Percentiles rank a stretch among this genome's conserved stretches.
These are phyloP conservation scores for Leccinum pellstonianum DNA, from an alignment of 768 basidiomycete species.

Conservation along the genomic window DNA sequence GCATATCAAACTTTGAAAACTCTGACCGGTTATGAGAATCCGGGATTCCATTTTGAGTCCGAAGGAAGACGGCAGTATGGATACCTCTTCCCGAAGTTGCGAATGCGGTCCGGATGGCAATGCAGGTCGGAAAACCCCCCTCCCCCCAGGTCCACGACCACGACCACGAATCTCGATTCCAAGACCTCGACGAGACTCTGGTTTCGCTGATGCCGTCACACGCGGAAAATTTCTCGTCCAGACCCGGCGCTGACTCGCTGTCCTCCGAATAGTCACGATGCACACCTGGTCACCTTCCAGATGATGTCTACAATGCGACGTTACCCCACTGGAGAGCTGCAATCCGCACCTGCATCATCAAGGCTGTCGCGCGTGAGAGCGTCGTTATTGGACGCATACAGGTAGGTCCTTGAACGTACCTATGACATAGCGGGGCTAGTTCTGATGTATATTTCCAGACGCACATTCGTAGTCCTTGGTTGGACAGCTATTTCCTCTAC, in stretches of 20 bases:
- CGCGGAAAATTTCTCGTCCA: neutral
- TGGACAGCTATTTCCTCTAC: constrained; percentile 83
- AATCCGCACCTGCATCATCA: constrained; percentile 54
- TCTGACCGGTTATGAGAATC: no score
- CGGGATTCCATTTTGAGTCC: no score
- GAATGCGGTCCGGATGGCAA: no score
- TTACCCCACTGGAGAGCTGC: constrained; percentile 66
- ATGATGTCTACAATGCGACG: constrained; percentile 63
- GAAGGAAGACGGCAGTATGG: no score
- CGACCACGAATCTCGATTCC: neutral
- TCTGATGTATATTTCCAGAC: constrained; percentile 35
- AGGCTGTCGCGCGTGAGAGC: constrained; percentile 57
- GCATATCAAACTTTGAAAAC: no score
- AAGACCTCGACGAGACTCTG: neutral
- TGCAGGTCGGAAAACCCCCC: no score
- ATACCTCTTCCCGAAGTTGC: no score
- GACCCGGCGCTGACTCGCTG: neutral
- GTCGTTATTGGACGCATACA: constrained; percentile 63
- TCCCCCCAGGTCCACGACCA: neutral
- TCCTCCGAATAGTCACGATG: neutral
- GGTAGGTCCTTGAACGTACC: constrained; percentile 37
- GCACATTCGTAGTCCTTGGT: constrained; percentile 57
- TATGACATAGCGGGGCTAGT: neutral
- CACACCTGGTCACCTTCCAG: constrained; percentile 18
- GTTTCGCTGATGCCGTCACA: constrained; percentile 3